Base-by-base conservation (phyloP, 139 green algal genomes). In the Limnomonas spitsbergensis region DNA sequence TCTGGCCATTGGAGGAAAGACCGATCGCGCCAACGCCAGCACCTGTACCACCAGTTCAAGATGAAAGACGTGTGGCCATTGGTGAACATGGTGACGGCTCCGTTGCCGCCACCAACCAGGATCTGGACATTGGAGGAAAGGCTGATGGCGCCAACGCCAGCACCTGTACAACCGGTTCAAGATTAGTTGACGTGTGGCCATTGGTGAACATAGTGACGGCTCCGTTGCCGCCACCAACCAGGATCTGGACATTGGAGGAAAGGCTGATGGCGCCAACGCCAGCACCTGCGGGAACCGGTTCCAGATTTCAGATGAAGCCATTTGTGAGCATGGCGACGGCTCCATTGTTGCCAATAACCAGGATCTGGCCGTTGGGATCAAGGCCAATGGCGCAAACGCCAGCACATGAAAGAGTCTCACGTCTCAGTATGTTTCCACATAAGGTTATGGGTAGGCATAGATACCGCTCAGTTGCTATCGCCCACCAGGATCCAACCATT, bases 141-240 rank as follows among this genome's bases (percentile, higher is more conserved):
- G 47, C 14, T 14, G 47, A 61, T 61, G 47, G 20, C 14, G 47
- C 20, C 47, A 61, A 78, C 73, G 27, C 73, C 70, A 35, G 38
- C 70, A 26, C 56, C 56, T 70, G 9, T 9, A 9, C n/a, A n/a
- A n/a, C n/a, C n/a, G n/a, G n/a, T n/a, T n/a, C n/a, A n/a, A n/a
- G n/a, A n/a, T n/a, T n/a, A n/a, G n/a, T n/a, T n/a, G n/a, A 88
- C 69, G 40, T 78, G 73, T 84, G 68, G 36, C 54, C 70, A 24
- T 73, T 77, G 53, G 42, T 42, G 37, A 88, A 83, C 2, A 78
- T 26, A 9, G 53, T 78, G 36, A 90, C 27, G 36, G 74, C 68
- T 40, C 83, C 86, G 39, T 88, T 84, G 4, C 67, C 71, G 3
- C 76, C 81, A 26, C 74, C 86, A 2, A 86, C 82, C 52, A 88